These are phyloP conservation scores for Plenodomus tracheiphilus DNA, from an alignment of 2,329 filamentous ascomycete species.

Conservation along the genomic window DNA sequence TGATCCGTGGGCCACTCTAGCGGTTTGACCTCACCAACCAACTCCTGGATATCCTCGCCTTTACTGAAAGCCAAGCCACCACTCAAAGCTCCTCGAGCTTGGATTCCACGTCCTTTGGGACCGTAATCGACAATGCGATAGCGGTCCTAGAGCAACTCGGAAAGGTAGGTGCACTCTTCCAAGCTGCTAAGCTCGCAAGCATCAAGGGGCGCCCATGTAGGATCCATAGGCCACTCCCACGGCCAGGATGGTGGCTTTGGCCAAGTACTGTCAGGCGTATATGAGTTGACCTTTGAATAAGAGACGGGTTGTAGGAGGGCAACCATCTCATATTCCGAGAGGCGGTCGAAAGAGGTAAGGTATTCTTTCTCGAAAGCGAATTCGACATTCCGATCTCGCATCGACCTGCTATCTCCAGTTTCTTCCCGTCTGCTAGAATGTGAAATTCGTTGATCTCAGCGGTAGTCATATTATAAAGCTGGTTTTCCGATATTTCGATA, in stretches of 20 bases:
- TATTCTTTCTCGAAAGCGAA: constrained; percentile 4
- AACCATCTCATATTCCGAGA: constrained; percentile 1
- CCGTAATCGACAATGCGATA: constrained; percentile 1
- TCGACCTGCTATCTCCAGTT: not conserved
- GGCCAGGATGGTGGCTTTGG: constrained; percentile 1
- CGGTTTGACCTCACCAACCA: constrained; percentile 4
- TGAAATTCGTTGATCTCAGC: not conserved
- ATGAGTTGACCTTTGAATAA: constrained; percentile 7
- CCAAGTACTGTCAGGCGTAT: constrained; percentile 4
- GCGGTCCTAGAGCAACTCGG: not conserved
- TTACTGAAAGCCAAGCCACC: constrained; percentile 1
- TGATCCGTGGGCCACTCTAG: not conserved
- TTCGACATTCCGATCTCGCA: constrained; percentile 2
- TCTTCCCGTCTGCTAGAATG: not conserved
- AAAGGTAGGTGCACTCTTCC: constrained; percentile 1
- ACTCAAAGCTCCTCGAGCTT: not conserved
- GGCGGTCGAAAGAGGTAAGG: not conserved
- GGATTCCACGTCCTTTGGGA: not conserved
- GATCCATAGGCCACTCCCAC: constrained; percentile 1
- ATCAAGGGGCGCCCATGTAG: constrained; percentile 2
- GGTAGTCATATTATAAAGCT: constrained; percentile 1
- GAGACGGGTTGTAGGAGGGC: constrained; percentile 1
- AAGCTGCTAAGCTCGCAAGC: constrained; percentile 1
- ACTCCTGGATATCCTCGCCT: constrained; percentile 3
- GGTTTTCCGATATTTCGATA: not conserved